A percentile compares a stretch with the other conserved stretches of the same genome.
phyloP scores from a whole-genome alignment of 768 basidiomycete species.

The Leccinum ochraceum region DNA sequence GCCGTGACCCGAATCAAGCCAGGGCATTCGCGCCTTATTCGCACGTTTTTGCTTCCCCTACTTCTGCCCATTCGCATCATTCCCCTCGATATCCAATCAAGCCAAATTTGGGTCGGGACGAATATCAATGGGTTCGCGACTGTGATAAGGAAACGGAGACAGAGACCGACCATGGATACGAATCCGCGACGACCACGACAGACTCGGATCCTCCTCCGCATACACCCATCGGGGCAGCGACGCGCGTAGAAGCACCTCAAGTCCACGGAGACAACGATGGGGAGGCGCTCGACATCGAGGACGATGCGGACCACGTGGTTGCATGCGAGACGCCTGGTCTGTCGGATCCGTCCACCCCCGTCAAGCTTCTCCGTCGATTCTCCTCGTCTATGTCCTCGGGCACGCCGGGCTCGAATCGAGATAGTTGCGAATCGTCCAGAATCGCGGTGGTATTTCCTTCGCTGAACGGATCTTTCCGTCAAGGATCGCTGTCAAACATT shows the following conservation, averaged over 20 bases:
- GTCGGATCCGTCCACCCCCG: constrained; percentile 19
- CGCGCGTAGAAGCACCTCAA: constrained; percentile 8
- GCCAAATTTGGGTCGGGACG: constrained; percentile 7
- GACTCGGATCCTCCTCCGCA: constrained; percentile 31
- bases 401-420: constrained; percentile 3
- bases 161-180: constrained; percentile 28
- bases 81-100: constrained; percentile 6
- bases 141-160: constrained; percentile 18
- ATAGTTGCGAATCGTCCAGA: constrained; percentile 11
- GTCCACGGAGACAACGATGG: constrained; percentile 19
- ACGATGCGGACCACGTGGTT: constrained; percentile 3
- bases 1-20: constrained; percentile 9
- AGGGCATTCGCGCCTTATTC: constrained; percentile 9
- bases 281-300: constrained; percentile 11
- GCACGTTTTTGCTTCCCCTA: constrained; percentile 7
- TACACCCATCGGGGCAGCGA: constrained; percentile 23
- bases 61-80: background rate
- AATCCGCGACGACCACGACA: constrained; percentile 31
- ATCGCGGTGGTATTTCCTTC: constrained; percentile 26
- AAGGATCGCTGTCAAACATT: constrained; percentile 6
- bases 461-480: constrained; percentile 26
- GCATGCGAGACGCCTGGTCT: constrained; percentile 4
- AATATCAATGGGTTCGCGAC: constrained; percentile 12
- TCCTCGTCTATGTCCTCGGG: constrained; percentile 6
- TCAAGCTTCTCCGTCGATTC: constrained; percentile 17